phyloP scores from a whole-genome alignment of 176 grass and related monocot genomes.

The Aechmea fasciata region DNA sequence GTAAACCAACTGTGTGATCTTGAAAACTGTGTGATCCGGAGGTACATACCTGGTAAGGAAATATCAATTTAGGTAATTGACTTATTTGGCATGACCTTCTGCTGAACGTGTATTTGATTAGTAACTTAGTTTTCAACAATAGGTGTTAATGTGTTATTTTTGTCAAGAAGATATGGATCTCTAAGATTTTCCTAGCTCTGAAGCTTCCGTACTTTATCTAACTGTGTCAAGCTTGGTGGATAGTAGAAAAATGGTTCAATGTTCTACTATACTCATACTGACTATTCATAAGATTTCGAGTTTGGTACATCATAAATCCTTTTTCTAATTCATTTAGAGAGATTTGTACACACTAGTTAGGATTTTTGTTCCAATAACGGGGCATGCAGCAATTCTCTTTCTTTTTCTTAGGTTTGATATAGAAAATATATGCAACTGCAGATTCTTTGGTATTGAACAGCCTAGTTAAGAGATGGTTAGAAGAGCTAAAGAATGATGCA shows the following conservation, averaged over 20 bases:
- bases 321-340: not conserved
- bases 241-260: not conserved
- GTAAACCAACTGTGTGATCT: slow-evolving; percentile 60
- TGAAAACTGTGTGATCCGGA: slow-evolving; percentile 68
- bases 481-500: slow-evolving; percentile 73
- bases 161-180: not conserved
- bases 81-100: not conserved
- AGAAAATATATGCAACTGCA: slow-evolving; percentile 26
- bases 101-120: not conserved
- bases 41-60: slow-evolving; percentile 60
- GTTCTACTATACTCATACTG: not conserved
- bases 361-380: not conserved
- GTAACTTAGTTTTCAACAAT: not conserved
- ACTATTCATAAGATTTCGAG: not conserved
- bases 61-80: not conserved
- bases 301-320: not conserved
- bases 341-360: not conserved
- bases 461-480: slow-evolving; percentile 78
- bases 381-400: not conserved
- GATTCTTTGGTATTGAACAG: slow-evolving; percentile 54
- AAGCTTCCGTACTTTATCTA: not conserved
- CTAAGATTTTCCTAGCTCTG: not conserved
- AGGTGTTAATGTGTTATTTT: not conserved
- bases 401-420: slow-evolving; percentile 7
- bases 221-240: not conserved